Percentiles rank a stretch among this genome's conserved stretches.
These are phyloP conservation scores for Euphorbia lathyris DNA, from an alignment of 345 rosid genomes.

Conservation along the genomic window DNA sequence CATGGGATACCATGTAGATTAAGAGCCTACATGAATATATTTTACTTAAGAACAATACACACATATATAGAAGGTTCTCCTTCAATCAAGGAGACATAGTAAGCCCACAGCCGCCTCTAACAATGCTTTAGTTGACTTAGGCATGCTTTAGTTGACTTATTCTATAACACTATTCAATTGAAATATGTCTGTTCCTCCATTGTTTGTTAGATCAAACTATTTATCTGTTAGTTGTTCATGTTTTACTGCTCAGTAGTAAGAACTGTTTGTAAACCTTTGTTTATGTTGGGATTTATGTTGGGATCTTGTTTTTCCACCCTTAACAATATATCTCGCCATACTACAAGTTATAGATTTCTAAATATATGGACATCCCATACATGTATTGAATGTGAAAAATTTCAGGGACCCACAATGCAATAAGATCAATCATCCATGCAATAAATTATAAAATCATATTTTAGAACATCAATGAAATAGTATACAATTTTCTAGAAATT, in stretches of 20 bases:
- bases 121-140: too few species aligned
- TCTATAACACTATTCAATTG: background rate
- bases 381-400: background rate
- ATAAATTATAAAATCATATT: background rate
- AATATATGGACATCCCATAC: background rate
- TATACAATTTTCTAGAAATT: background rate
- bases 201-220: background rate
- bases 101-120: too few species aligned
- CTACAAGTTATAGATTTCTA: background rate
- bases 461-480: background rate
- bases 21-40: too few species aligned
- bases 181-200: background rate
- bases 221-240: background rate
- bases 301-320: background rate
- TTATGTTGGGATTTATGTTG: background rate
- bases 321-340: background rate
- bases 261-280: background rate
- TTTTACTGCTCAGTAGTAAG: background rate
- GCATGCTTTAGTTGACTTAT: too few species aligned
- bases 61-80: too few species aligned
- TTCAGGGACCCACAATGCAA: background rate
- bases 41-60: too few species aligned
- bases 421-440: background rate
- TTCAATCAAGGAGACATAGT: too few species aligned
- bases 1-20: too few species aligned